These are phyloP conservation scores for Tricholoma hemisulphureum DNA, from an alignment of 768 basidiomycete genomes.

Conservation along the genomic window DNA sequence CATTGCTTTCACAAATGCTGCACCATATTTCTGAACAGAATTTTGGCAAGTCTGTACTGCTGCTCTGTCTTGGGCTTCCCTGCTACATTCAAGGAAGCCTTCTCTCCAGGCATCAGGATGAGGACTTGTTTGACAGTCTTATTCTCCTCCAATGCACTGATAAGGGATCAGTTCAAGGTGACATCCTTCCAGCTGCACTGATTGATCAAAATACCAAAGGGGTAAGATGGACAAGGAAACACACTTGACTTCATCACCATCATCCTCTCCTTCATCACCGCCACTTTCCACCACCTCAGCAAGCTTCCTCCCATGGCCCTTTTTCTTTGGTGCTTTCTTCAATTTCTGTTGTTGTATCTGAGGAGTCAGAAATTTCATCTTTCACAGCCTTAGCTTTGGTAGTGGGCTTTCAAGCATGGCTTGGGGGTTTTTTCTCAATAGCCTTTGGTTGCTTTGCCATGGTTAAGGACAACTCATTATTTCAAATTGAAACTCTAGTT, in stretches of 20 bases:
- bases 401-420: background rate
- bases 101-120: slow-evolving; percentile 14
- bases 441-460: too few relatives aligned
- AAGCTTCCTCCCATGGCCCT: background rate
- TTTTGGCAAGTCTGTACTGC: background rate
- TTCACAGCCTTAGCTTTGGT: background rate
- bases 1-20: background rate
- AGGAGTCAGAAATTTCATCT: background rate
- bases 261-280: background rate
- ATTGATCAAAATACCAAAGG: background rate
- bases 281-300: background rate
- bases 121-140: slow-evolving; percentile 15
- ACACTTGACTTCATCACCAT: background rate
- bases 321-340: background rate
- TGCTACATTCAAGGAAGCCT: background rate
- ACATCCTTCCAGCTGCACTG: slow-evolving; percentile 1
- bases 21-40: background rate
- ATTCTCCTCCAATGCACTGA: background rate
- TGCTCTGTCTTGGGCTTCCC: background rate
- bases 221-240: background rate
- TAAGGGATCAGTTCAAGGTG: background rate
- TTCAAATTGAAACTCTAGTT: too few relatives aligned
- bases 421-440: background rate
- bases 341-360: background rate
- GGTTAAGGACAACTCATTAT: too few relatives aligned